Evolutionary conservation across 1,139 yeast species (phyloP).

Genomic region (Protomyces pachydermus): DNA sequence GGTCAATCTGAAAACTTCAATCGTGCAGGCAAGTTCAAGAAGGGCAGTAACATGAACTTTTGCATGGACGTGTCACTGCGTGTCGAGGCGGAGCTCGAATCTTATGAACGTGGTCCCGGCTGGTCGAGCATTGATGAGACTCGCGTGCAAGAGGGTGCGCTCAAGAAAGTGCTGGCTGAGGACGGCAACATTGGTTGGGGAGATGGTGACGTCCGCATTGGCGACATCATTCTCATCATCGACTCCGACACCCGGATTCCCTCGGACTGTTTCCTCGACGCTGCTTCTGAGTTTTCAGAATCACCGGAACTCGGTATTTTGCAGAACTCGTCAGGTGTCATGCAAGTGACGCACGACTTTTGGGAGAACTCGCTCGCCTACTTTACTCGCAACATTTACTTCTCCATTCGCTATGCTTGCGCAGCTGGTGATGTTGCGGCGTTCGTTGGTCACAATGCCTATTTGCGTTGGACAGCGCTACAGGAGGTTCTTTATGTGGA

Average conservation of each 20-base stretch:
- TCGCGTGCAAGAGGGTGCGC: neutral
- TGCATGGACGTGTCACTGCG: slow-evolving; percentile 27
- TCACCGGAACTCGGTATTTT: slow-evolving; percentile 4
- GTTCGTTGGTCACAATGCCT: slow-evolving; percentile 31
- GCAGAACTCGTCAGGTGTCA: slow-evolving; percentile 6
- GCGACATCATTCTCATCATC: slow-evolving; percentile 29
- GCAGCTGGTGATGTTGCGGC: slow-evolving; percentile 31
- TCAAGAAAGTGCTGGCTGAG: neutral
- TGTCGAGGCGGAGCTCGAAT: slow-evolving; percentile 28
- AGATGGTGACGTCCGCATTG: slow-evolving; percentile 30
- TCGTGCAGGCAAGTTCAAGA: slow-evolving; percentile 20
- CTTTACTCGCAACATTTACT: slow-evolving; percentile 30
- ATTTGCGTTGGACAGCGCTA: slow-evolving; percentile 30
- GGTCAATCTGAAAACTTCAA: slow-evolving; percentile 28
- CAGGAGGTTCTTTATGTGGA: slow-evolving; percentile 29
- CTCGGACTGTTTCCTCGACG: slow-evolving; percentile 31
- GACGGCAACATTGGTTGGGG: slow-evolving; percentile 21
- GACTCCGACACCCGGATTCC: slow-evolving; percentile 31
- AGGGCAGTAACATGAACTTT: slow-evolving; percentile 15
- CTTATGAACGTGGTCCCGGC: slow-evolving; percentile 25
- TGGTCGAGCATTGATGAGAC: slow-evolving; percentile 20
- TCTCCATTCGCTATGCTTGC: slow-evolving; percentile 29
- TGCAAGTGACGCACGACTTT: slow-evolving; percentile 4
- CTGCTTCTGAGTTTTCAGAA: slow-evolving; percentile 28
- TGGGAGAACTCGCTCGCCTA: slow-evolving; percentile 14